A percentile compares a stretch with the other conserved stretches of the same genome.
Evolutionary conservation across 164 flowering plant species (phyloP).

Genomic region (Echeveria elegans): DNA sequence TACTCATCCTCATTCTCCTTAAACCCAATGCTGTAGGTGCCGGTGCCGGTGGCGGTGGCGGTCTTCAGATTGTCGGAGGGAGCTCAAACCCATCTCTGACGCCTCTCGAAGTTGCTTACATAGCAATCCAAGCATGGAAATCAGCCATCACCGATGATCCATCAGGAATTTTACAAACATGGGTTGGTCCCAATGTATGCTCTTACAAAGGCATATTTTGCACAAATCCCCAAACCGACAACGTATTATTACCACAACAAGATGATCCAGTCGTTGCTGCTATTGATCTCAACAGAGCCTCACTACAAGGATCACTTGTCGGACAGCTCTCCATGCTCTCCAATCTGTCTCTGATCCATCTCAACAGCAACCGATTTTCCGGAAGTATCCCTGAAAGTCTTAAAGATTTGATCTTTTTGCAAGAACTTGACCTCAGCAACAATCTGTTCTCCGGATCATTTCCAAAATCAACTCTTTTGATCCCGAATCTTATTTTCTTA

Average conservation of each 20-base stretch:
- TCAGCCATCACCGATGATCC: neutral
- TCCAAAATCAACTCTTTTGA: neutral
- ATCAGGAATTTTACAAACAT: neutral
- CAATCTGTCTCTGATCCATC: neutral
- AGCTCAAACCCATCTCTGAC: neutral
- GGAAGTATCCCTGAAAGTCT: neutral
- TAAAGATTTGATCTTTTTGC: neutral
- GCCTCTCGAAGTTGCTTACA: neutral
- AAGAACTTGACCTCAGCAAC: neutral
- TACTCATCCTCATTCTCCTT: neutral
- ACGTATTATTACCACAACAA: too few species aligned
- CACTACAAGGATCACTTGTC: neutral
- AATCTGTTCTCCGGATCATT: neutral
- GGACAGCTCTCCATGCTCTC: neutral
- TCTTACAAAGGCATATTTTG: neutral
- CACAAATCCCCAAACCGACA: neutral
- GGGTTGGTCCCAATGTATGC: neutral
- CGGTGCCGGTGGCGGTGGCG: neutral
- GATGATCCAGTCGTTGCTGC: neutral
- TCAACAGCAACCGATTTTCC: constrained; percentile 4
- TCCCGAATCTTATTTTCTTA: neutral
- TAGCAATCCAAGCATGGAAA: neutral
- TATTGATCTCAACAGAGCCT: neutral
- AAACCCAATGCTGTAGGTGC: neutral
- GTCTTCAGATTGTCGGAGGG: neutral